These are phyloP conservation scores for Solanum lycopersicoides DNA, from an alignment of 257 asterid species.

Conservation along the genomic window DNA sequence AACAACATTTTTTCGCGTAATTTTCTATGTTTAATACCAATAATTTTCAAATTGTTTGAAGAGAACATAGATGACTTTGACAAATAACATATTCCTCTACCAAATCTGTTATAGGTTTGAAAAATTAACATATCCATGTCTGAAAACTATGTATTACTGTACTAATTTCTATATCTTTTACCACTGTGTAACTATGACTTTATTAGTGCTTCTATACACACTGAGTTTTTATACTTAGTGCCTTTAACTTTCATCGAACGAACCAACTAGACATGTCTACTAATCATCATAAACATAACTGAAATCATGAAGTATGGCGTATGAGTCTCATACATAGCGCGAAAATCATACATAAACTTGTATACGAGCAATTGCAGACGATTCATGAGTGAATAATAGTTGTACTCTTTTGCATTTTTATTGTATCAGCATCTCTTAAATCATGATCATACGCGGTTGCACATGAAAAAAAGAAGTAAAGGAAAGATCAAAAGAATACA, in stretches of 20 bases:
- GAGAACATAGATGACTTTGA: not conserved
- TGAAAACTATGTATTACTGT: not conserved
- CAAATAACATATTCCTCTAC: not conserved
- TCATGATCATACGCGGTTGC: not conserved
- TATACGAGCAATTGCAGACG: not conserved
- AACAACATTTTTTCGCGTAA: not conserved
- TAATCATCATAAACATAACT: not conserved
- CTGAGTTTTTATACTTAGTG: not conserved
- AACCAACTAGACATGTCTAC: not conserved
- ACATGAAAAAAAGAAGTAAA: not conserved
- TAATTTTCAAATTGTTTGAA: not conserved
- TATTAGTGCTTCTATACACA: not conserved
- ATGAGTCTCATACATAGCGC: not conserved
- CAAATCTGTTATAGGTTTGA: not conserved
- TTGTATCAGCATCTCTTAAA: not conserved
- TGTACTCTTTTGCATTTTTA: not conserved
- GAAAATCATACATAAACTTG: not conserved
- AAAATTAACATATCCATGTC: not conserved
- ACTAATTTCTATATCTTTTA: not conserved
- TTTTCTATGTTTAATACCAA: not conserved
- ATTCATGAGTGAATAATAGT: not conserved
- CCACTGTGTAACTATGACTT: not conserved
- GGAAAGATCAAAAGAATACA: not conserved
- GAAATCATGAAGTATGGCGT: not conserved
- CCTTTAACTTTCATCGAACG: not conserved